Base-by-base conservation (phyloP, 1,284 basidiomycete species). In the Boletellus deceptivus region DNA sequence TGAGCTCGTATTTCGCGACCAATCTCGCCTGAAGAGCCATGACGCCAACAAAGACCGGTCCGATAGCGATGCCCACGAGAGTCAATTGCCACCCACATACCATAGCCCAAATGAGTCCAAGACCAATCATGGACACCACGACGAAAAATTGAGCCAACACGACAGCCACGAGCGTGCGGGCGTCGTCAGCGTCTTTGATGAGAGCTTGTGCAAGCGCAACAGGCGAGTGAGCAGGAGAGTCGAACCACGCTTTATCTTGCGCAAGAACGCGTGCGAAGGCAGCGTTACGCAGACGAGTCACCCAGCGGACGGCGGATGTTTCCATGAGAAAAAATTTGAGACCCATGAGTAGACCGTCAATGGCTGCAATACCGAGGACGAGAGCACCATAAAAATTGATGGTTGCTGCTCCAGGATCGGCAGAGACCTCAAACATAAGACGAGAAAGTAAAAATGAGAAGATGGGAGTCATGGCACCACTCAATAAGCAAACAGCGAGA, bases 241-340 rank as follows among this genome's bases (percentile, higher is more conserved):
- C 93, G 68, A 95, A 98, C 83, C 88, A 99, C n/a, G 77, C 69
- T 70, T 91, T 93, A 70, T 97, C 93, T 69, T 98, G 95, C 2
- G 71, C 66, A 27, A 98, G 72, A 14, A 98, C 73, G 31, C 73
- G 79, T 16, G 63, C 59, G 60, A 89, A 87, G 6, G 82, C 84
- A 0, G 59, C 56, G 34, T 74, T 69, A 10, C 97, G 85, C 29
- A 98, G 66, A 18, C 65, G 62, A 9, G 82, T 83, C 13, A 92
- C 79, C 95, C 95, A 98, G 7, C 70, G 67, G 65, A 91, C 84
- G 0, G 84, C 87, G 1, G 82, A 73, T 3, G 75, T 75, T 69
- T 96, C 91, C 74, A 93, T 84, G 52, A 88, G 65, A 62, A 84
- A 84, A 70, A 86, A 90, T 70, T 91, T 91, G 55, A 82, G 62